phyloP scores from a whole-genome alignment of 2,329 filamentous ascomycete species.

The Alternaria hordeiaustralica region DNA sequence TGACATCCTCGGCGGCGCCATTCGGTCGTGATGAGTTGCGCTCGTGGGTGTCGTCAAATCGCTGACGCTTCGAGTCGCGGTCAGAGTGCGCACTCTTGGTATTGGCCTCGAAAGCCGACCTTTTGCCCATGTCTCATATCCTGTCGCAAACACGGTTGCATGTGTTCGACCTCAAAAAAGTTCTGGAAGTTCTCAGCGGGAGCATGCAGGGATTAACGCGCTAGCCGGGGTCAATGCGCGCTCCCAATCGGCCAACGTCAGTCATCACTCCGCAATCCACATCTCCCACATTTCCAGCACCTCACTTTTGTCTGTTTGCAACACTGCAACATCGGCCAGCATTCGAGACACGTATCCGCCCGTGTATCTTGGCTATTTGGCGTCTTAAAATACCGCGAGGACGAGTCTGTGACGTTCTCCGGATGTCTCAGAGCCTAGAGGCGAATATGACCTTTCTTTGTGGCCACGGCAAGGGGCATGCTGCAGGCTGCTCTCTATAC shows the following conservation, averaged over 20 bases:
- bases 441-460: neutral
- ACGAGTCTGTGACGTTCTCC: neutral
- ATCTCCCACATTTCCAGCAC: neutral
- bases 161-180: slow-evolving; percentile 22
- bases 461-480: neutral
- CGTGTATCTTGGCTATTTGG: neutral
- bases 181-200: slow-evolving; percentile 24
- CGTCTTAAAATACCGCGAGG: neutral
- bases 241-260: slow-evolving; percentile 8
- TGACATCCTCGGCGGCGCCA: slow-evolving; percentile 37
- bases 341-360: neutral
- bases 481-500: neutral
- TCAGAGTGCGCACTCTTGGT: slow-evolving; percentile 23
- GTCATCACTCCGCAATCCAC: neutral
- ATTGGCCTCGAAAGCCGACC: slow-evolving; percentile 42
- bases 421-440: neutral
- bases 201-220: slow-evolving; percentile 18
- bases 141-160: slow-evolving; percentile 12
- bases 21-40: slow-evolving; percentile 31
- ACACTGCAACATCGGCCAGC: neutral
- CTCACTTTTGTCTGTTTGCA: neutral
- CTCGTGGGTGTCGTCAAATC: slow-evolving; percentile 33
- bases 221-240: slow-evolving; percentile 11
- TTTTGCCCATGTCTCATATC: slow-evolving; percentile 37
- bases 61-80: slow-evolving; percentile 43